Percentiles rank a stretch among this genome's conserved stretches.
phyloP scores from a whole-genome alignment of 805 yeast species.

The Cyberlindnera lachancei region DNA sequence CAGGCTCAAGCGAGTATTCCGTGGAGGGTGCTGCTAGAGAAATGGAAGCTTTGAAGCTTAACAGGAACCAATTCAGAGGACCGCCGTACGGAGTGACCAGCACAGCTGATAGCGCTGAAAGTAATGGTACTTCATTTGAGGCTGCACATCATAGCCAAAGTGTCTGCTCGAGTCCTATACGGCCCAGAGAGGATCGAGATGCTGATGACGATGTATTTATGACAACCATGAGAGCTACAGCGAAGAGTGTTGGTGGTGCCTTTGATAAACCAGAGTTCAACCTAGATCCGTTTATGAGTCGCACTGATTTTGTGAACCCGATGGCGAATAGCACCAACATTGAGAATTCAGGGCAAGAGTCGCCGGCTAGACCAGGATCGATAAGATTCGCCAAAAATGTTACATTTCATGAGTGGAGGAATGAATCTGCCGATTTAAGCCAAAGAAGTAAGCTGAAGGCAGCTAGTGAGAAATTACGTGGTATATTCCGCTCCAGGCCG shows the following conservation, averaged over 20 bases:
- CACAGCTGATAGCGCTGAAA: too few species aligned
- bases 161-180: constrained; percentile 1
- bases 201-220: constrained; percentile 3
- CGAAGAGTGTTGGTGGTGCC: background rate
- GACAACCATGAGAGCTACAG: constrained; percentile 1
- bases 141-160: too few species aligned
- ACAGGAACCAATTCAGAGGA: too few species aligned
- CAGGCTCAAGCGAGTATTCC: too few species aligned
- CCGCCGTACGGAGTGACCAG: too few species aligned
- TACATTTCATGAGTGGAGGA: constrained; percentile 1
- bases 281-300: constrained; percentile 1
- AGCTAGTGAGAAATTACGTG: background rate
- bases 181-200: constrained; percentile 1
- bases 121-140: too few species aligned
- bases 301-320: background rate
- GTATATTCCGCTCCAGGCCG: background rate
- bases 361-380: constrained; percentile 1
- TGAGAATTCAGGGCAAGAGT: background rate
- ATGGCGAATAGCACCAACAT: constrained; percentile 1
- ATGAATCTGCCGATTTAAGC: background rate
- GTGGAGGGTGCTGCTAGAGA: too few species aligned
- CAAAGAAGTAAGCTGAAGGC: background rate
- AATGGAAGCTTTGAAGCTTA: too few species aligned
- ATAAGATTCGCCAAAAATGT: constrained; percentile 4
- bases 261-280: background rate